These are phyloP conservation scores for Phytomonas serpens DNA, from an alignment of 208 protist species.

Conservation along the genomic window DNA sequence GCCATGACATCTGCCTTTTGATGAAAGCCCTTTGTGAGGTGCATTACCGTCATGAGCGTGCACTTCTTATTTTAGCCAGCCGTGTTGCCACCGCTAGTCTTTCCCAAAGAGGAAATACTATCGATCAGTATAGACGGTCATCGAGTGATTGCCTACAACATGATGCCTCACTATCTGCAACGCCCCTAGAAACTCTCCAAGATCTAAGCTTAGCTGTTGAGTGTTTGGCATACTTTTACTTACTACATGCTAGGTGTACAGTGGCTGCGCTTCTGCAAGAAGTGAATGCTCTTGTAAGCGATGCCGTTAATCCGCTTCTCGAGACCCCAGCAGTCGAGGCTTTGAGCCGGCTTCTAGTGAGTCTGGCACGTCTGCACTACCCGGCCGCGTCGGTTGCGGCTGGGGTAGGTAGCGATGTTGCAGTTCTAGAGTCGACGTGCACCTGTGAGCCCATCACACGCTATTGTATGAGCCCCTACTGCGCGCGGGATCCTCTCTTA, in stretches of 20 bases:
- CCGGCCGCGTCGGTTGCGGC: not conserved
- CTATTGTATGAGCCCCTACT: slow-evolving; percentile 1
- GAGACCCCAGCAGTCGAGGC: not conserved
- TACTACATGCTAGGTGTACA: slow-evolving; percentile 2
- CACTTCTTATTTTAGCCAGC: slow-evolving; percentile 18
- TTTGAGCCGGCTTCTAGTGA: slow-evolving; percentile 6
- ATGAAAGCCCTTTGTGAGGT: slow-evolving; percentile 32
- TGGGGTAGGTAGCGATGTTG: not conserved
- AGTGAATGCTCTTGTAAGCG: not conserved
- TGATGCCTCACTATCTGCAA: not conserved
- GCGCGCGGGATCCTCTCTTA: not conserved
- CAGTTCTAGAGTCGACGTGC: not conserved
- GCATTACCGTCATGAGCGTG: slow-evolving; percentile 46
- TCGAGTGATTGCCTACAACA: not conserved
- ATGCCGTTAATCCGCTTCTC: not conserved
- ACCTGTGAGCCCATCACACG: slow-evolving; percentile 8
- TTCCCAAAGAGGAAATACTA: not conserved
- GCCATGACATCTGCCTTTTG: slow-evolving; percentile 25
- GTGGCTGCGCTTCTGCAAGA: slow-evolving; percentile 15
- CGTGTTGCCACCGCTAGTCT: not conserved
- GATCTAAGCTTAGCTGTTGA: slow-evolving; percentile 15
- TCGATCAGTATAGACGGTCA: not conserved
- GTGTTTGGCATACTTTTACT: slow-evolving; percentile 16
- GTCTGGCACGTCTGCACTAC: slow-evolving; percentile 14
- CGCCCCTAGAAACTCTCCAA: not conserved